Percentiles rank a stretch among this genome's conserved stretches.
These are phyloP conservation scores for Coriaria nepalensis DNA, from an alignment of 306 rosid genomes.

Conservation along the genomic window DNA sequence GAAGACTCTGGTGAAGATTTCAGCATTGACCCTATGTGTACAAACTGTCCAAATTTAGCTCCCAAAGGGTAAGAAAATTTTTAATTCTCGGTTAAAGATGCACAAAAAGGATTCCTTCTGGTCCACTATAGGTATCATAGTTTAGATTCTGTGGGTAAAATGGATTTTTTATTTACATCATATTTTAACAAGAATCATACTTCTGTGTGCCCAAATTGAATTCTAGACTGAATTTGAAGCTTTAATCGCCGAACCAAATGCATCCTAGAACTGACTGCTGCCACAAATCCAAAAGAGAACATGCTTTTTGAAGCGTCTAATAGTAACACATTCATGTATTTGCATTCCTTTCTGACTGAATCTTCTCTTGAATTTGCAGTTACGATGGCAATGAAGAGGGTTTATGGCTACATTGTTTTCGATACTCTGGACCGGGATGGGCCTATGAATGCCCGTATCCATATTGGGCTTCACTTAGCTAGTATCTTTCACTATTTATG, in stretches of 20 bases:
- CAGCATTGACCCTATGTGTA: slow-evolving; percentile 69
- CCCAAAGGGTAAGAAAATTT: slow-evolving; percentile 55
- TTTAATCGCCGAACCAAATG: too few species aligned
- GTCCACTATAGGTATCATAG: too few species aligned
- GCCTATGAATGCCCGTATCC: slow-evolving; percentile 68
- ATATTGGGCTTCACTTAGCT: slow-evolving; percentile 53
- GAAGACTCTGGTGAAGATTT: slow-evolving; percentile 38
- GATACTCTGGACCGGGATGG: slow-evolving; percentile 80
- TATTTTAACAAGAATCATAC: too few species aligned
- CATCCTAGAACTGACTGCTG: too few species aligned
- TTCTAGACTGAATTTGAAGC: too few species aligned
- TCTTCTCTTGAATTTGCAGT: slow-evolving; percentile 29
- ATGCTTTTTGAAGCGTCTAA: too few species aligned
- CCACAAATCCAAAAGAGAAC: too few species aligned
- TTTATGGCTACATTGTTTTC: slow-evolving; percentile 65
- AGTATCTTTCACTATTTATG: slow-evolving; percentile 4
- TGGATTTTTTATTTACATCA: too few species aligned
- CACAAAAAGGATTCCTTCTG: too few species aligned
- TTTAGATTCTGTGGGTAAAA: too few species aligned
- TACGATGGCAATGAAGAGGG: slow-evolving; percentile 58
- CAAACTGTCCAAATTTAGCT: slow-evolving; percentile 79
- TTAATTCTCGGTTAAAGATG: too few species aligned
- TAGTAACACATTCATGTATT: not conserved
- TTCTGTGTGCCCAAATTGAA: too few species aligned
- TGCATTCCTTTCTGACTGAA: not conserved